These are phyloP conservation scores for Leucosporidium scottii DNA, from an alignment of 768 basidiomycete genomes.

Conservation along the genomic window DNA sequence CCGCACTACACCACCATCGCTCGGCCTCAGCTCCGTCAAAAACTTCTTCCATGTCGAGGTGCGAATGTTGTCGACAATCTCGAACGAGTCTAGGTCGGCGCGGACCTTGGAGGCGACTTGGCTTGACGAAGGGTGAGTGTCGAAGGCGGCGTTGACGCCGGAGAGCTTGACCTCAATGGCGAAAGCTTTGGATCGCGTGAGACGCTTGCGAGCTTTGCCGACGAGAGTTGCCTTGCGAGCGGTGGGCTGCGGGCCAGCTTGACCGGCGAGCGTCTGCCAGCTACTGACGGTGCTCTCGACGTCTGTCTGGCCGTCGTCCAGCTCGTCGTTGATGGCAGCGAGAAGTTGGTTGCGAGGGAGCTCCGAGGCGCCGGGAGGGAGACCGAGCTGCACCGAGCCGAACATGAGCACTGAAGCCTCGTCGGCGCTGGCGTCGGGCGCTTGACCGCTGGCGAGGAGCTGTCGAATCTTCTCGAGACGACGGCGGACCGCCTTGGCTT, in stretches of 20 bases:
- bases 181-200: conserved; percentile 66
- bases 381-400: conserved; percentile 88
- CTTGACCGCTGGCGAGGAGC: conserved; percentile 81
- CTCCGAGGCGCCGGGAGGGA: conserved; percentile 58
- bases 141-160: conserved; percentile 59
- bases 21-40: conserved; percentile 72
- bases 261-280: conserved; percentile 25
- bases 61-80: conserved; percentile 95
- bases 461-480: conserved; percentile 83
- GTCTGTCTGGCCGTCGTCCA: conserved; percentile 62
- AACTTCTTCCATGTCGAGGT: conserved; percentile 99
- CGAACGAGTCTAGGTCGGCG: conserved; percentile 62
- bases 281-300: conserved; percentile 41
- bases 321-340: conserved; percentile 86
- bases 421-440: conserved; percentile 63
- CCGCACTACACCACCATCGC: conserved; percentile 76
- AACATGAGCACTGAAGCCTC: conserved; percentile 69
- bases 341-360: conserved; percentile 20
- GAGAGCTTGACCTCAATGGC: conserved; percentile 76
- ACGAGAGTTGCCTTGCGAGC: background rate
- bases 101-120: conserved; percentile 59
- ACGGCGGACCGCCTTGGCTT: conserved; percentile 77
- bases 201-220: conserved; percentile 32
- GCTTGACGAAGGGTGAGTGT: conserved; percentile 41
- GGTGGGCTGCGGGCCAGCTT: background rate